phyloP scores from a whole-genome alignment of 768 basidiomycete genomes.

The Tylopilus balloui region DNA sequence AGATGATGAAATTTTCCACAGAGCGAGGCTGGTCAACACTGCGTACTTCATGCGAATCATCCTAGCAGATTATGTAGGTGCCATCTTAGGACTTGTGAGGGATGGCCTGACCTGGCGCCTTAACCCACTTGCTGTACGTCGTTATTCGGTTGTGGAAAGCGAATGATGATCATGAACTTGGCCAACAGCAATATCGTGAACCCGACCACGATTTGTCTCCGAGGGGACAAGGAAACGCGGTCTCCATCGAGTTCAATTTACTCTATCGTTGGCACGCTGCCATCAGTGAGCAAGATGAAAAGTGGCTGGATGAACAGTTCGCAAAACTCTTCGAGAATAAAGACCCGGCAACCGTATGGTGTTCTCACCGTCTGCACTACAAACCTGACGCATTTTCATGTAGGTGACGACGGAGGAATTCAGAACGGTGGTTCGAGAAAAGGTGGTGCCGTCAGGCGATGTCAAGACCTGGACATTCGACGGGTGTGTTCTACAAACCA shows the following conservation, averaged over 20 bases:
- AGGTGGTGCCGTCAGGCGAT: slow-evolving; percentile 4
- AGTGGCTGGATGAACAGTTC: slow-evolving; percentile 53
- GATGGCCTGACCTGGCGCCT: slow-evolving; percentile 65
- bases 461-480: slow-evolving; percentile 53
- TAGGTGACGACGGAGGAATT: slow-evolving; percentile 24
- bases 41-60: slow-evolving; percentile 69
- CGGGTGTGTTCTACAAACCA: slow-evolving; percentile 30
- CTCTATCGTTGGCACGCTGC: slow-evolving; percentile 64
- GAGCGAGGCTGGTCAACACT: slow-evolving; percentile 69
- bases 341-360: slow-evolving; percentile 38
- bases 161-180: neutral
- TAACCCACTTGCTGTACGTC: slow-evolving; percentile 55
- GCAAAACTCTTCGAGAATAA: slow-evolving; percentile 37
- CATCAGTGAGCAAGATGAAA: slow-evolving; percentile 48
- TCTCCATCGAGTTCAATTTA: slow-evolving; percentile 71
- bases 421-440: slow-evolving; percentile 11
- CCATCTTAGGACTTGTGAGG: slow-evolving; percentile 64
- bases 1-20: slow-evolving; percentile 76
- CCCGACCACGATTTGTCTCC: slow-evolving; percentile 48
- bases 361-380: neutral
- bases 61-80: slow-evolving; percentile 68
- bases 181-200: slow-evolving; percentile 46
- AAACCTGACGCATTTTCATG: neutral
- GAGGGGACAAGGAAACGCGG: slow-evolving; percentile 70
- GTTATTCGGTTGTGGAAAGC: neutral